Conservation (phyloP, 2,329 filamentous ascomycete genomes). For the Microdochium bolleyi region DNA sequence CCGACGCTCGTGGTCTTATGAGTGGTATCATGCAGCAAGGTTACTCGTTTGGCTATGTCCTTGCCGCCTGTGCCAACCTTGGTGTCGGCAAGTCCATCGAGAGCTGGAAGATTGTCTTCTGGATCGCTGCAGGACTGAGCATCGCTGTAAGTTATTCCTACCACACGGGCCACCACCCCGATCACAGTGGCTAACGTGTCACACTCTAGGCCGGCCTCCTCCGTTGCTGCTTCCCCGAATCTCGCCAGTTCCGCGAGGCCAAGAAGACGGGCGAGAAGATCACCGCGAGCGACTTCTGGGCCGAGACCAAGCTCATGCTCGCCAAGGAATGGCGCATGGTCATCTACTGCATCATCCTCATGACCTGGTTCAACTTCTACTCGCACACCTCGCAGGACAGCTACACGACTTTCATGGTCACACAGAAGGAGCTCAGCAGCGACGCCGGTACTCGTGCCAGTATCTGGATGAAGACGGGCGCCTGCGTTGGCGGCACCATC, state of each 20-base stretch:
- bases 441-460: conserved; percentile 59
- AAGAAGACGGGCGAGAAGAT: conserved; percentile 49
- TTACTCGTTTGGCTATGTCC: conserved; percentile 72
- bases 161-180: too few relatives aligned
- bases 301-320: conserved; percentile 61
- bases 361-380: conserved; percentile 72
- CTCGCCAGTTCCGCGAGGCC: conserved; percentile 65
- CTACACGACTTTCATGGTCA: conserved; percentile 74
- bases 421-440: conserved; percentile 61
- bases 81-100: conserved; percentile 57
- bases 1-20: conserved; percentile 68
- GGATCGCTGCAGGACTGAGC: conserved; percentile 60
- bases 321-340: conserved; percentile 67
- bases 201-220: conserved; percentile 53
- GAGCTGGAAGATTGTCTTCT: conserved; percentile 70
- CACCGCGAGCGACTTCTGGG: conserved; percentile 52
- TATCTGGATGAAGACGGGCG: conserved; percentile 76
- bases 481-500: conserved; percentile 65
- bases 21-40: conserved; percentile 78
- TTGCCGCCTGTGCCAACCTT: conserved; percentile 68
- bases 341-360: conserved; percentile 68
- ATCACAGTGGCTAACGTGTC: too few relatives aligned
- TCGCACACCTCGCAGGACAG: conserved; percentile 75
- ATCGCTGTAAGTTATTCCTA: conserved; percentile 41
- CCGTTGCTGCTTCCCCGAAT: conserved; percentile 64